phyloP scores from a whole-genome alignment of 306 rosid species.

The Lithocarpus polystachyus region DNA sequence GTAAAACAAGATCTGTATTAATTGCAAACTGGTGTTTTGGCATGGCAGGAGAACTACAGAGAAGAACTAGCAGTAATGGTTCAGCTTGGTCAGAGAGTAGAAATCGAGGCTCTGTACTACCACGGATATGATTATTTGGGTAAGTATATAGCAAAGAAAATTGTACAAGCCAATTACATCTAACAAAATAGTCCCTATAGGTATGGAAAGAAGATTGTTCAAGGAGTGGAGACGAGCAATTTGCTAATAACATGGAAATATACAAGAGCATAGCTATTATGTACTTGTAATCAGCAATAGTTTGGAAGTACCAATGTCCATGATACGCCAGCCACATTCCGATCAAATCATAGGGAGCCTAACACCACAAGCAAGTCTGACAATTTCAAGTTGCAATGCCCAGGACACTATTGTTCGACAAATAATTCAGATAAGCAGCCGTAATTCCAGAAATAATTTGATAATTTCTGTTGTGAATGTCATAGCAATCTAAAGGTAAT shows the following conservation, averaged over 20 bases:
- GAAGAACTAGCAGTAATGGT: constrained; percentile 73
- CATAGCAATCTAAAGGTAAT: no score
- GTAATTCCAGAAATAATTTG: no score
- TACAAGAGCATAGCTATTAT: not conserved
- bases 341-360: not conserved
- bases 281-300: not conserved
- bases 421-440: no score
- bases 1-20: not conserved
- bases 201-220: not conserved
- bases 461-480: no score
- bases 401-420: no score
- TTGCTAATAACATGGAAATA: not conserved
- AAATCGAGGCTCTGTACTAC: constrained; percentile 79
- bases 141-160: constrained; percentile 72
- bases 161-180: constrained; percentile 75
- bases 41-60: constrained; percentile 76
- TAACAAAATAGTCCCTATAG: not conserved
- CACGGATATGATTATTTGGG: constrained; percentile 73
- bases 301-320: not conserved
- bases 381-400: no score
- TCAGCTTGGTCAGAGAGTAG: constrained; percentile 63
- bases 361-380: not conserved
- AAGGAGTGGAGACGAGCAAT: not conserved
- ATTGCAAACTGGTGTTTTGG: constrained; percentile 16
- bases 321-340: not conserved